These are phyloP conservation scores for Brassica nigra DNA, from an alignment of 345 rosid species.

Conservation along the genomic window DNA sequence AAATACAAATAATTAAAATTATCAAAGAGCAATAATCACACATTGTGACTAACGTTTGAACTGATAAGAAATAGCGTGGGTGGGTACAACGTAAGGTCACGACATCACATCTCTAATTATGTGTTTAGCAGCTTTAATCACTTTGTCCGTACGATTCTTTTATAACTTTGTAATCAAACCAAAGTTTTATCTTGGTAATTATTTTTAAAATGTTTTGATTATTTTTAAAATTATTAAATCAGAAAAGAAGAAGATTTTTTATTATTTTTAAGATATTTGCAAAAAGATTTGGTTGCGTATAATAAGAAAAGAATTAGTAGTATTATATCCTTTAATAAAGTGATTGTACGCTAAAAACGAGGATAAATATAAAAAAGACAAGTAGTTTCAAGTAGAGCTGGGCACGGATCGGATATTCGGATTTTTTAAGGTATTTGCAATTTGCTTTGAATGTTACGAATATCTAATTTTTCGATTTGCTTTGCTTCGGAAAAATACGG, in stretches of 20 bases:
- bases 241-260: not conserved
- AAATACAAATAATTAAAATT: not conserved
- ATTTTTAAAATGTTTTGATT: not conserved
- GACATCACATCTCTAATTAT: not conserved
- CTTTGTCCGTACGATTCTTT: not conserved
- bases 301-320: not conserved
- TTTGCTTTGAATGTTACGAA: too few relatives aligned
- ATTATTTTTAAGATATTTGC: not conserved
- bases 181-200: not conserved
- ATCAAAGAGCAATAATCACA: not conserved
- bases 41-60: not conserved
- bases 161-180: not conserved
- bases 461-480: too few relatives aligned
- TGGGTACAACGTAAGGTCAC: not conserved
- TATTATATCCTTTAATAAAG: not conserved
- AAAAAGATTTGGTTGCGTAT: not conserved
- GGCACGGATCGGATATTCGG: too few relatives aligned
- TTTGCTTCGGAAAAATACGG: too few relatives aligned
- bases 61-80: not conserved
- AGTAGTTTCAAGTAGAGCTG: not conserved
- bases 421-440: too few relatives aligned
- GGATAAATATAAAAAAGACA: constrained; percentile 21
- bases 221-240: not conserved
- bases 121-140: constrained; percentile 10
- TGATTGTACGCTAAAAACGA: constrained; percentile 4